Conservation (phyloP, 495 filamentous ascomycete genomes). For the Penicillium angulare region DNA sequence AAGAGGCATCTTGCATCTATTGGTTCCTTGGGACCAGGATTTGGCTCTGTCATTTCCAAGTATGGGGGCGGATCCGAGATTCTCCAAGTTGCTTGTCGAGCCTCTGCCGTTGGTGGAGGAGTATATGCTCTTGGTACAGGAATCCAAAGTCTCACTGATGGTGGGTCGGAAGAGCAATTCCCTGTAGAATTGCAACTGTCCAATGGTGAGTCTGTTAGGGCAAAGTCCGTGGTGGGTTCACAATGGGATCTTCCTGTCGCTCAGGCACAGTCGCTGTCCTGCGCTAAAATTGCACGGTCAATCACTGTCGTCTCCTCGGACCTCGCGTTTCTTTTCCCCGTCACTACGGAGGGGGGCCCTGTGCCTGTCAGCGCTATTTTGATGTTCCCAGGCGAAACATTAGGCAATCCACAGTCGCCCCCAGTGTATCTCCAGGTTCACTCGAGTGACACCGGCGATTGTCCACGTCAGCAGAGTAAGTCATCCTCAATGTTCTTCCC, state of each 20-base stretch:
- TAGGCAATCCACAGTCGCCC: slow-evolving; percentile 35
- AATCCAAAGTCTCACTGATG: slow-evolving; percentile 40
- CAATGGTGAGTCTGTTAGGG: slow-evolving; percentile 58
- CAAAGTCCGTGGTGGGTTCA: slow-evolving; percentile 54
- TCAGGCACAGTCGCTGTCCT: slow-evolving; percentile 7
- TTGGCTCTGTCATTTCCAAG: slow-evolving; percentile 81
- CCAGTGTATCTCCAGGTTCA: slow-evolving; percentile 76
- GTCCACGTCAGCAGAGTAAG: slow-evolving; percentile 85
- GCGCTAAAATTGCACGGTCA: slow-evolving; percentile 36
- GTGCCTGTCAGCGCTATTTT: slow-evolving; percentile 72
- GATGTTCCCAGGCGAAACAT: slow-evolving; percentile 59
- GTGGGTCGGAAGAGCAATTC: slow-evolving; percentile 14
- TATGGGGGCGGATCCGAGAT: slow-evolving; percentile 94
- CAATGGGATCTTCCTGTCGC: slow-evolving; percentile 35
- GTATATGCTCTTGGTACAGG: slow-evolving; percentile 81
- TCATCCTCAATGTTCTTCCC: slow-evolving; percentile 21
- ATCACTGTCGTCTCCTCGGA: slow-evolving; percentile 70
- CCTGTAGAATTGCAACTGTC: slow-evolving; percentile 52
- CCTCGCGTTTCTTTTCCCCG: slow-evolving; percentile 65
- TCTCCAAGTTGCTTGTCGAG: slow-evolving; percentile 87
- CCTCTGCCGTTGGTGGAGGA: slow-evolving; percentile 86
- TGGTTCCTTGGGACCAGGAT: slow-evolving; percentile 81
- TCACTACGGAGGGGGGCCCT: slow-evolving; percentile 69
- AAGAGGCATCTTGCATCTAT: slow-evolving; percentile 82
- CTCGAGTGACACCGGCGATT: slow-evolving; percentile 86